phyloP scores from a whole-genome alignment of 2,329 filamentous ascomycete genomes.

The Colletotrichum costaricense region DNA sequence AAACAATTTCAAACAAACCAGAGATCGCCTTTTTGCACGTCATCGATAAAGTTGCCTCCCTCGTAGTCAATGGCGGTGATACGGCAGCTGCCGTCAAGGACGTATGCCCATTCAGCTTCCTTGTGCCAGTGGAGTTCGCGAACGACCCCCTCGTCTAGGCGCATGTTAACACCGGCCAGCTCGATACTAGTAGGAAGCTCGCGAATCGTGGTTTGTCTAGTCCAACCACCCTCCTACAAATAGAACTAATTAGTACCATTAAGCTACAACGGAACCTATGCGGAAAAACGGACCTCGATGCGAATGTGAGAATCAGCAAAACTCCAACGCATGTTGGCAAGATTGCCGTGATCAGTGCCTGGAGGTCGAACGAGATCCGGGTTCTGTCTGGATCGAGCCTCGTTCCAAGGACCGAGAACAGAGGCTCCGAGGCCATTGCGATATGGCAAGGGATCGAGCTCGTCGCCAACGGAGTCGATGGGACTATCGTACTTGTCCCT shows the following conservation, averaged over 20 bases:
- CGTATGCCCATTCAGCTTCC: slow-evolving; percentile 82
- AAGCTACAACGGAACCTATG: not conserved
- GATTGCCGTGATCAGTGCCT: slow-evolving; percentile 76
- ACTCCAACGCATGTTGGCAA: slow-evolving; percentile 80
- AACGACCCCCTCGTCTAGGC: slow-evolving; percentile 78
- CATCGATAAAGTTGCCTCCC: slow-evolving; percentile 81
- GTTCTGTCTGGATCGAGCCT: slow-evolving; percentile 75
- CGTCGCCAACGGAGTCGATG: slow-evolving; percentile 68
- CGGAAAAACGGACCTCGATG: slow-evolving; percentile 65
- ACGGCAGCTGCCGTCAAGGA: slow-evolving; percentile 76
- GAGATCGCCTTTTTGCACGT: slow-evolving; percentile 77
- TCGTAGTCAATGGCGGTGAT: slow-evolving; percentile 81
- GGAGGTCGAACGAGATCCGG: slow-evolving; percentile 79
- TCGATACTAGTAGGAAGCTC: slow-evolving; percentile 75
- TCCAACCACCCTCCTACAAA: slow-evolving; percentile 78
- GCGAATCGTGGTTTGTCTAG: slow-evolving; percentile 76
- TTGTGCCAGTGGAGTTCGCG: slow-evolving; percentile 87
- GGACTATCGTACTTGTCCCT: slow-evolving; percentile 72
- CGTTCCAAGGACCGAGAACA: slow-evolving; percentile 77
- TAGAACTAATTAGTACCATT: not conserved
- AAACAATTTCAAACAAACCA: slow-evolving; percentile 55
- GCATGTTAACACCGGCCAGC: slow-evolving; percentile 83
- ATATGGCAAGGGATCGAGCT: slow-evolving; percentile 73
- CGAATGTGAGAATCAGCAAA: slow-evolving; percentile 73
- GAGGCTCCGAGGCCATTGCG: slow-evolving; percentile 74